A percentile compares a stretch with the other conserved stretches of the same genome.
Evolutionary conservation across 495 filamentous ascomycete species (phyloP).

Genomic region (Pseudomonodictys pantanalensis): DNA sequence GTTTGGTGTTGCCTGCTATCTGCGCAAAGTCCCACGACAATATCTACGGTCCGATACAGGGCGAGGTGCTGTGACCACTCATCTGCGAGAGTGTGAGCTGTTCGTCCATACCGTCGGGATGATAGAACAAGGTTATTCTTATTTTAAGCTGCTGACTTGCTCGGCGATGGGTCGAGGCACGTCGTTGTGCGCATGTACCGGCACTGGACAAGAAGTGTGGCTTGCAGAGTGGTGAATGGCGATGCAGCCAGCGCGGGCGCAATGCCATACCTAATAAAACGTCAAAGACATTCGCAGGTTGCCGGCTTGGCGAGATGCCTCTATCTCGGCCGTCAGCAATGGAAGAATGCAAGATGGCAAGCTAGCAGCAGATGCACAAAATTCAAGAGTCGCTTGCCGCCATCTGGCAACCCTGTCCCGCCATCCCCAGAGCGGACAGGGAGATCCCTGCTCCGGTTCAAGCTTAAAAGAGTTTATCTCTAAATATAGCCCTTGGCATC

Average conservation of each 20-base stretch:
- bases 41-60: no score
- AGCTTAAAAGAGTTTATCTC: slow-evolving; percentile 30
- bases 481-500: slow-evolving; percentile 4
- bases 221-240: slow-evolving; percentile 21
- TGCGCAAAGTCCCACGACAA: no score
- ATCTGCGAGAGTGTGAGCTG: no score
- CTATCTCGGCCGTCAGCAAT: slow-evolving; percentile 12
- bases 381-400: no score
- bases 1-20: slow-evolving; percentile 12
- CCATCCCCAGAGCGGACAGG: slow-evolving; percentile 6
- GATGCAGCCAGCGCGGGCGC: no score
- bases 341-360: no score
- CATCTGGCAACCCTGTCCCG: not conserved
- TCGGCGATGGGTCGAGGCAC: not conserved
- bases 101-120: slow-evolving; percentile 5
- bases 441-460: not conserved
- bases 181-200: not conserved
- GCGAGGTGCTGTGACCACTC: no score
- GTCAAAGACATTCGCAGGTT: slow-evolving; percentile 6
- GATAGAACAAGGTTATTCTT: not conserved
- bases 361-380: no score
- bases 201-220: slow-evolving; percentile 3
- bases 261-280: no score
- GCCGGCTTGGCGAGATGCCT: slow-evolving; percentile 11
- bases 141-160: slow-evolving; percentile 8